Evolutionary conservation across 1,284 basidiomycete genomes (phyloP), one percentile per base, ranked within the genome.

Genomic region (Boletus mariae): DNA sequence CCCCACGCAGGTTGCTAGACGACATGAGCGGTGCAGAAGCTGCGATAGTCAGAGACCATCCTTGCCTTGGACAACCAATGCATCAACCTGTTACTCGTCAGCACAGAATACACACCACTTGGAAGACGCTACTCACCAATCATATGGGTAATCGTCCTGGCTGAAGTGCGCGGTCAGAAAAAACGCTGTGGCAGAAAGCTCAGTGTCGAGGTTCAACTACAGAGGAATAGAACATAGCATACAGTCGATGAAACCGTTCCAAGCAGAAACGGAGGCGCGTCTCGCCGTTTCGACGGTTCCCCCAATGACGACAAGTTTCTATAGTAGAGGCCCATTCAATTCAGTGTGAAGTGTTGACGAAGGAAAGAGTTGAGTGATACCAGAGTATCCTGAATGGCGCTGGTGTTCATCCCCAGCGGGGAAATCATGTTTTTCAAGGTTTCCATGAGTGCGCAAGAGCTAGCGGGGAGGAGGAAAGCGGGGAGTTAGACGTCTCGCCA

Each of bases 231-330:
- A 38, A 7, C 2, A 4, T 8, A 17, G 68, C 85, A 63, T 66
- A 90, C 89, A 92, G 66, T 92, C 90, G 12, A 92, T 80, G 65
- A 92, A 91, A 29, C 88, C 87, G 68, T 86, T 90, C 89, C 90
- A 92, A 12, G 87, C 90, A 12, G 87, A 88, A 35, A 88, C 76
- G 8, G 87, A 90, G 23, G 79, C 81, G 46, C 87, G 76, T 59
- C 86, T 76, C 26, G 85, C 84, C 10, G 87, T 89, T 66, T 89
- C 85, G 23, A 90, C 84, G 3, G 87, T 88, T 6, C 87, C 87
- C 32, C 87, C 87, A 63, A 89, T 85, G 61, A 89, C 86, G 31
- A 89, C 86, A 40, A 88, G 76, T 83, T 87, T 88, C 85, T 88
- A 56, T 11, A 17, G 25, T 3, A 38, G 42, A 48, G 26, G 37